Conservation (phyloP, 2,329 filamentous ascomycete genomes). For the Colletotrichum tamarilloi region DNA sequence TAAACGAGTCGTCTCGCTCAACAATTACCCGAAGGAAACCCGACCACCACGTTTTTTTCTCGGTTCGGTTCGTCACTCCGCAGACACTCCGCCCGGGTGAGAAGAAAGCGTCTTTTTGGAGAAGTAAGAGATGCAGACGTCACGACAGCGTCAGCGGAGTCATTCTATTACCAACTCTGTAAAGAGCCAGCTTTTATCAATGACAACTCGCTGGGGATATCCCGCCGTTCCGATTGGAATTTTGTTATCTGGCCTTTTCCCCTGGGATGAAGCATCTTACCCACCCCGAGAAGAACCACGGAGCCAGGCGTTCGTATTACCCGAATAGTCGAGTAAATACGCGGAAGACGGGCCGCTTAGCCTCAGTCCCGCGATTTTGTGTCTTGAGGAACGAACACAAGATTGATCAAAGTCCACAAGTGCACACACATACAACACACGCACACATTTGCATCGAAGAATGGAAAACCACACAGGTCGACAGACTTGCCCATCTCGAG, state of each 20-base stretch:
- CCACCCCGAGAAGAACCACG: slow-evolving; percentile 12
- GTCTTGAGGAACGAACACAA: background rate
- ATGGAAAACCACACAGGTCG: too few relatives aligned
- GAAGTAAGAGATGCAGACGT: background rate
- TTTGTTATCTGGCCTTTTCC: background rate
- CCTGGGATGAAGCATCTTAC: background rate
- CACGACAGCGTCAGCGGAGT: background rate
- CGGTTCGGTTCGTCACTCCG: slow-evolving; percentile 11
- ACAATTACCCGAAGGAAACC: slow-evolving; percentile 31
- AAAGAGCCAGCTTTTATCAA: background rate
- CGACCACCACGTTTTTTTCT: slow-evolving; percentile 3
- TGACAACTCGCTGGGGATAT: background rate
- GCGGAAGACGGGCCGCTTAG: slow-evolving; percentile 29
- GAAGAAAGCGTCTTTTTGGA: background rate
- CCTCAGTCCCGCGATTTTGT: slow-evolving; percentile 1
- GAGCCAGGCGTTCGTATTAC: slow-evolving; percentile 16
- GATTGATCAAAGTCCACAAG: background rate
- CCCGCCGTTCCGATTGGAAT: background rate
- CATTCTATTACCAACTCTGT: background rate
- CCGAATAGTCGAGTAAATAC: slow-evolving; percentile 11
- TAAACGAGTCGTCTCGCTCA: background rate
- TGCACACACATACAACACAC: too few relatives aligned
- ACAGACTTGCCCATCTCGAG: too few relatives aligned
- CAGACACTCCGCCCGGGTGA: background rate
- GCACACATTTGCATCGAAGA: too few relatives aligned